Evolutionary conservation across 441 rosid species (phyloP), one percentile per base, ranked within the genome.

Genomic region (Mallotus japonicus): DNA sequence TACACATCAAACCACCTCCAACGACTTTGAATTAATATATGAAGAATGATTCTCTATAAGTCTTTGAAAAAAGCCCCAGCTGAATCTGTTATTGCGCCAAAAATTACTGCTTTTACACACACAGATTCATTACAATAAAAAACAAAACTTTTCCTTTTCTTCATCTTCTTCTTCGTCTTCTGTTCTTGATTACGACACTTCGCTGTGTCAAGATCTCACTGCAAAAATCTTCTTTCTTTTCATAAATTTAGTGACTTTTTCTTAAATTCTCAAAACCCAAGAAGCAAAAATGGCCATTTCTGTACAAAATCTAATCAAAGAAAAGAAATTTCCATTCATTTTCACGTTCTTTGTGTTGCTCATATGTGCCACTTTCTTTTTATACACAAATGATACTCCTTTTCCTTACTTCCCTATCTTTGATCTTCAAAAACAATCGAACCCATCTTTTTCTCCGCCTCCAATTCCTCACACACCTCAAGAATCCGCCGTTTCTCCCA

Each of bases 271-370:
- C 19, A 46, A 3, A 17, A 4, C 16, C 3, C 0, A 1, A 28
- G 2, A 17, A 46, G 1, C 32, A 34, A 55, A 42, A 51, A 71
- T 76, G 79, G 79, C 73, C 42, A 15, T 77, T 3, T 80, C 89
- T 2, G 80, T 86, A 3, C 83, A 66, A 6, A 76, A 69, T 65
- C 62, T 84, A 58, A 54, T 85, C 76, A 79, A 68, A 70, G 78
- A 81, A 44, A 69, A 74, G 24, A 80, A 78, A 57, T 80, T 28
- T 60, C 80, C 83, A 2, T 85, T 78, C 80, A 71, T 85, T 34
- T 70, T 85, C 74, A 69, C 76, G 16, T 80, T 82, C 80, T 78
- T 82, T 0, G 1, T 80, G 24, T 72, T 85, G 44, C 85, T 90
- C 57, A n/a, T 83, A 54, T 71, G 76, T n/a, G 74, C 79, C 61